Conservation (phyloP, 2,329 filamentous ascomycete species). For the Akanthomyces muscarius region DNA sequence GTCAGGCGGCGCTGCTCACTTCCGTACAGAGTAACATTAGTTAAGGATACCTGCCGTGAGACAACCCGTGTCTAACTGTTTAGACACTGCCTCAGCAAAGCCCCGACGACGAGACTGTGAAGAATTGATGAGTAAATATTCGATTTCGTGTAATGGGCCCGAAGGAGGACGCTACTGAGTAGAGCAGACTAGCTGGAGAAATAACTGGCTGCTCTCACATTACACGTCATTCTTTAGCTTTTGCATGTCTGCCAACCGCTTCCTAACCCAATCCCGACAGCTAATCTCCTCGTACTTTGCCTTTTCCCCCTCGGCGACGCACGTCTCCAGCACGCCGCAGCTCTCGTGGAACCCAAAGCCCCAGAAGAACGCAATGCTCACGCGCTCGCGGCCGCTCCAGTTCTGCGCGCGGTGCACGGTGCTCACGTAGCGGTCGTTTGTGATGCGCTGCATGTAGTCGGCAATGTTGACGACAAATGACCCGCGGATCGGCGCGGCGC, state of each 20-base stretch:
- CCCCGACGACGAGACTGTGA: background rate
- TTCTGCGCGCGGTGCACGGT: conserved; percentile 48
- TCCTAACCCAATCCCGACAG: conserved; percentile 37
- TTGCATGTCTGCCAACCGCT: conserved; percentile 32
- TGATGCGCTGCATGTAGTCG: conserved; percentile 48
- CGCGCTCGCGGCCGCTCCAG: conserved; percentile 33
- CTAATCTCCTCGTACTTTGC: conserved; percentile 37
- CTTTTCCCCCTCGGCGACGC: conserved; percentile 31
- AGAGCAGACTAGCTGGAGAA: too few relatives aligned
- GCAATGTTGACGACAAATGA: conserved; percentile 50
- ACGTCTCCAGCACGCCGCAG: conserved; percentile 37
- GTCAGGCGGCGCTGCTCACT: too few relatives aligned
- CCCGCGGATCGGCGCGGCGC: conserved; percentile 36
- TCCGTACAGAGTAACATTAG: too few relatives aligned
- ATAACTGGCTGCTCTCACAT: too few relatives aligned
- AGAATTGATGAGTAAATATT: too few relatives aligned
- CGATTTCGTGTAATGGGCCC: too few relatives aligned
- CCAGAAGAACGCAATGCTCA: conserved; percentile 47
- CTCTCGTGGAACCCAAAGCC: conserved; percentile 38
- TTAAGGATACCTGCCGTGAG: too few relatives aligned
- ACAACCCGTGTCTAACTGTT: too few relatives aligned
- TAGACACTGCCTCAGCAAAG: too few relatives aligned
- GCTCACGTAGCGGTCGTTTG: conserved; percentile 45
- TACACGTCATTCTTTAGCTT: too few relatives aligned
- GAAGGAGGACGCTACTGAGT: too few relatives aligned